Conservation (phyloP, 2,329 filamentous ascomycete genomes). For the Ascochyta pisi region DNA sequence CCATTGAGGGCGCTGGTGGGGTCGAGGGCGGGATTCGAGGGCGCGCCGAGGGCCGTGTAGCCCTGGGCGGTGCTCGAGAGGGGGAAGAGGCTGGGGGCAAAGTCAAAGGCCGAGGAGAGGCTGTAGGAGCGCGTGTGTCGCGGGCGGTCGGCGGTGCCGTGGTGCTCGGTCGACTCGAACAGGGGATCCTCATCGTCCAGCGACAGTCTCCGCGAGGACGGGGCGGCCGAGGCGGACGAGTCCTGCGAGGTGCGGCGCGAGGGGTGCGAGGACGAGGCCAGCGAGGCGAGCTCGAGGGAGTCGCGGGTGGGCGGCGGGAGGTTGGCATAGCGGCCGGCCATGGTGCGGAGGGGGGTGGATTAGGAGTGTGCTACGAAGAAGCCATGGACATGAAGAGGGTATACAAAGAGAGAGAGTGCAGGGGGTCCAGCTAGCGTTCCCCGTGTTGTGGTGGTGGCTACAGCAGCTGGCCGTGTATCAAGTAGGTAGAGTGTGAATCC, state of each 20-base stretch:
- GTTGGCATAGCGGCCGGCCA: conserved; percentile 49
- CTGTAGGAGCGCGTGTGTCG: conserved; percentile 77
- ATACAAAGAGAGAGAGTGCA: neutral
- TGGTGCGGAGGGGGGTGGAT: conserved; percentile 27
- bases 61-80: conserved; percentile 78
- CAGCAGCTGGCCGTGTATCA: too few species aligned
- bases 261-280: conserved; percentile 81
- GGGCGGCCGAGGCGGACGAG: conserved; percentile 82
- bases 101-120: conserved; percentile 92
- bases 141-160: conserved; percentile 39
- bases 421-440: too few species aligned
- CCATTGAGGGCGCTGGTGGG: conserved; percentile 68
- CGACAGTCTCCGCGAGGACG: conserved; percentile 90
- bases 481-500: too few species aligned
- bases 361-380: conserved; percentile 8
- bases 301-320: conserved; percentile 68
- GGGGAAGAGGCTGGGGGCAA: conserved; percentile 90
- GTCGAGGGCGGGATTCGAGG: conserved; percentile 65
- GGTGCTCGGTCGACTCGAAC: conserved; percentile 60
- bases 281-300: conserved; percentile 93
- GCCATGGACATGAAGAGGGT: conserved; percentile 32
- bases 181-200: conserved; percentile 87
- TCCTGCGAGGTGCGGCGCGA: conserved; percentile 70
- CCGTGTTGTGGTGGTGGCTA: too few species aligned
- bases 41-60: conserved; percentile 86